Evolutionary conservation across 768 basidiomycete species (phyloP), one percentile per base, ranked within the genome.

Genomic region (Dentipellis fragilis): DNA sequence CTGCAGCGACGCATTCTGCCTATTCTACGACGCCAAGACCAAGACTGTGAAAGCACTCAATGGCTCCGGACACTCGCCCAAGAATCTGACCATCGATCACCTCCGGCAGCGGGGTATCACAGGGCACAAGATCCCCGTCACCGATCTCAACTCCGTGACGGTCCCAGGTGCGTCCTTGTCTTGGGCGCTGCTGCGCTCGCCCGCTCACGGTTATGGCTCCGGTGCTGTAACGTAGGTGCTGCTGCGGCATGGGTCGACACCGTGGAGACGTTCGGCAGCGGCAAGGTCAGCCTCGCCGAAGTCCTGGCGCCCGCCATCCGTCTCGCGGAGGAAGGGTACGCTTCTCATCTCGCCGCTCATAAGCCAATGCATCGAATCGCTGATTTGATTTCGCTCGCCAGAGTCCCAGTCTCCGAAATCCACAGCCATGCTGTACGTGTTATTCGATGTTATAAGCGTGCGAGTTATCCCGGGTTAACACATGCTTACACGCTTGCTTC

Each of bases 161-260:
- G 89, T 92, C 11, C 89, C 89, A 62, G 87, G 88, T 80, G 37
- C 51, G 67, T 55, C 58, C 12, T 16, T 16, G 21, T 11, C 3
- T 6, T 35, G 29, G 29, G 29, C 29, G 29, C 29, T 29, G 29
- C 29, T 29, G 29, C 29, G 29, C 29, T 3, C 29, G 29, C 4
- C 57, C 21, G 52, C 10, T 55, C 10, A 23, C 9, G 36, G 17
- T 58, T 38, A 14, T 56, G 56, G 38, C 47, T 12, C 23, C 35
- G 69, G 65, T 21, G 11, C 14, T 17, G 14, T 49, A 2, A 65
- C 72, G 62, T 65, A 80, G 93, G 95, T 51, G 87, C 89, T n/a
- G 90, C 94, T 3, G 89, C 93, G 36, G 93, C 93, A 14, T 98
- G 95, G 94, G 75, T 89, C 16, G 96, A 97, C 68, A 89, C 93